Evolutionary conservation across 306 rosid species (phyloP).

Genomic region (Lotus japonicus): DNA sequence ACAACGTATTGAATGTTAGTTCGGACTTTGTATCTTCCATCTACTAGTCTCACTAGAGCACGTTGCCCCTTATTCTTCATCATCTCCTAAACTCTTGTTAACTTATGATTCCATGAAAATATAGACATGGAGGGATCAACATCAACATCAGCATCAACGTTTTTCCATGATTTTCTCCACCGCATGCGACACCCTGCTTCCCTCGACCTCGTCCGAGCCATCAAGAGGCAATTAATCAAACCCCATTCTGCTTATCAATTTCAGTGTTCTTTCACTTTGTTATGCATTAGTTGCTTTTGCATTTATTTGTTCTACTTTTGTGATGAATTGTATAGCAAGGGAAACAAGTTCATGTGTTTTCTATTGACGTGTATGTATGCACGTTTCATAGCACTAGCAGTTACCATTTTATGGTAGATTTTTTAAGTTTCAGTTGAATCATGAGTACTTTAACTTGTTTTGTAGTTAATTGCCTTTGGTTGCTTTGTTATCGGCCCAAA

Average conservation of each 20-base stretch:
- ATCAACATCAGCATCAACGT: conserved; percentile 11
- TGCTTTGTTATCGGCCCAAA: too few relatives aligned
- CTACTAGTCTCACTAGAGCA: too few relatives aligned
- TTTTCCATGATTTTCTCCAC: conserved; percentile 61
- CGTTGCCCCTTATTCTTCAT: not conserved
- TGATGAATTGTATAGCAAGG: not conserved
- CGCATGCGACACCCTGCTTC: conserved; percentile 83
- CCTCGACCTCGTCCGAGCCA: conserved; percentile 62
- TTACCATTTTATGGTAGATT: too few relatives aligned
- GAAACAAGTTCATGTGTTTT: not conserved
- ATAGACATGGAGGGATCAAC: conserved; percentile 32
- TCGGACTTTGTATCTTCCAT: too few relatives aligned
- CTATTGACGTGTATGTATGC: too few relatives aligned
- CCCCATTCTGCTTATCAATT: not conserved
- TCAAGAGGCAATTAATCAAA: conserved; percentile 39
- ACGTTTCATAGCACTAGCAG: too few relatives aligned
- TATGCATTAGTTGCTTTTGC: not conserved
- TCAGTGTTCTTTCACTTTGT: not conserved
- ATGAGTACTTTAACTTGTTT: too few relatives aligned
- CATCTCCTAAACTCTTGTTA: not conserved
- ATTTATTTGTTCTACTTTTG: not conserved
- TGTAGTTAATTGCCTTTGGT: too few relatives aligned
- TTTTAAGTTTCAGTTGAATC: too few relatives aligned
- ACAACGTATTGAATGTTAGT: too few relatives aligned
- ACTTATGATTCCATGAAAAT: not conserved